Evolutionary conservation across 2,329 filamentous ascomycete genomes (phyloP).

Genomic region (Chalaropsis thielavioides): DNA sequence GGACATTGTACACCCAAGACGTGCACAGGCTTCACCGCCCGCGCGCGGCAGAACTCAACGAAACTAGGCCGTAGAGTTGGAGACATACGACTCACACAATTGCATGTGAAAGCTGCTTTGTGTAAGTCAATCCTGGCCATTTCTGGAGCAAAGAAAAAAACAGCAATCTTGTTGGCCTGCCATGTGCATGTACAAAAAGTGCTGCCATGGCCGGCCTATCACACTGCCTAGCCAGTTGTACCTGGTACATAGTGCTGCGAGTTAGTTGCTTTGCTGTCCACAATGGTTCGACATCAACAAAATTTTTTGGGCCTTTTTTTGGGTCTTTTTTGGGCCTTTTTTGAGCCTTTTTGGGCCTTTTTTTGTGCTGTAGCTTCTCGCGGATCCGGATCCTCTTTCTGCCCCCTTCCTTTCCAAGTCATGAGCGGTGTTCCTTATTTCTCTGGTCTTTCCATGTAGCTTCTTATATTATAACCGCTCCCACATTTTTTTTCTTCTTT

Average conservation of each 20-base stretch:
- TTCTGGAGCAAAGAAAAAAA: too few relatives aligned
- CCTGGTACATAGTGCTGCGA: background rate
- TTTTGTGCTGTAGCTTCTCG: too few relatives aligned
- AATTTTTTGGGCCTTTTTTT: background rate
- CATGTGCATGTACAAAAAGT: background rate
- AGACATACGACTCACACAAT: background rate
- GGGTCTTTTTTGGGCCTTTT: background rate
- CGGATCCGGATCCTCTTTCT: background rate
- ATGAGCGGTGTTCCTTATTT: background rate
- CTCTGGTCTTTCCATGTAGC: background rate
- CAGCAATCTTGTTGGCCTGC: too few relatives aligned
- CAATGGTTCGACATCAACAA: slow-evolving; percentile 7
- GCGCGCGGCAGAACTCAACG: slow-evolving; percentile 16
- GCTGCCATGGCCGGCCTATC: background rate
- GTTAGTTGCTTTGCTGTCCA: background rate
- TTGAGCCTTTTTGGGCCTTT: background rate
- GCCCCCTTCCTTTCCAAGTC: background rate
- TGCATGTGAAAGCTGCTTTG: background rate
- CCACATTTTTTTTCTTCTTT: slow-evolving; percentile 7
- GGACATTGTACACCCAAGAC: background rate
- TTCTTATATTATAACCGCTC: background rate
- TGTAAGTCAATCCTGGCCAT: background rate
- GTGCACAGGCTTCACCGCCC: slow-evolving; percentile 10
- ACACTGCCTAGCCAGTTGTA: background rate
- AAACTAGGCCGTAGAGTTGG: background rate